Conservation (phyloP, 306 rosid species). For the Begonia fuchsioides region DNA sequence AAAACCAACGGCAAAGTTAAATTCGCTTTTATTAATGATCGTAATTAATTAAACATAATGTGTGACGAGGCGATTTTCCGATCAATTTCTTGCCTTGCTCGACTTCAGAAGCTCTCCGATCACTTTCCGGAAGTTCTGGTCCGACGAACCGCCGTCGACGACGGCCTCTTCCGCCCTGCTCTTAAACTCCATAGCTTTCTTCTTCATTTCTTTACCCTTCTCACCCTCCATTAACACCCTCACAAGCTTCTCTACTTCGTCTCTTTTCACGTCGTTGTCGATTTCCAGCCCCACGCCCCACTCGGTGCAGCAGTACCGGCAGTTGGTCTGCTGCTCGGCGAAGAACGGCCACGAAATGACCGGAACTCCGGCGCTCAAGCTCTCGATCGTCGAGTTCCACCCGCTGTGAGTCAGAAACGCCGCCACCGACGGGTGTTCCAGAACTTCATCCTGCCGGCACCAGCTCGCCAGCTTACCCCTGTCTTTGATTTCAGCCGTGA, state of each 20-base stretch:
- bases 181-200: constrained; percentile 13
- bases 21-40: no score
- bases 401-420: constrained; percentile 17
- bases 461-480: constrained; percentile 19
- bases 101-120: no score
- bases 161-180: no score
- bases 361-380: constrained; percentile 25
- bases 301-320: constrained; percentile 16
- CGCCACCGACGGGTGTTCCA: constrained; percentile 24
- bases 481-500: constrained; percentile 14
- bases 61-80: no score
- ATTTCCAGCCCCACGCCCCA: constrained; percentile 29
- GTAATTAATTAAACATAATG: no score
- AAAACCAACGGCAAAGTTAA: no score
- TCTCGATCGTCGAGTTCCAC: constrained; percentile 23
- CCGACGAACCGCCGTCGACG: no score
- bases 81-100: no score
- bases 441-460: constrained; percentile 38
- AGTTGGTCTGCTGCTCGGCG: constrained; percentile 20
- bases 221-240: constrained; percentile 22
- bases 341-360: constrained; percentile 24
- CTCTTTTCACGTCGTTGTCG: constrained; percentile 20
- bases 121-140: no score
- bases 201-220: constrained; percentile 24
- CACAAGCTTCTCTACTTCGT: constrained; percentile 24